phyloP scores from a whole-genome alignment of 148 eudicot genomes.

The Pharnaceum exiguum region DNA sequence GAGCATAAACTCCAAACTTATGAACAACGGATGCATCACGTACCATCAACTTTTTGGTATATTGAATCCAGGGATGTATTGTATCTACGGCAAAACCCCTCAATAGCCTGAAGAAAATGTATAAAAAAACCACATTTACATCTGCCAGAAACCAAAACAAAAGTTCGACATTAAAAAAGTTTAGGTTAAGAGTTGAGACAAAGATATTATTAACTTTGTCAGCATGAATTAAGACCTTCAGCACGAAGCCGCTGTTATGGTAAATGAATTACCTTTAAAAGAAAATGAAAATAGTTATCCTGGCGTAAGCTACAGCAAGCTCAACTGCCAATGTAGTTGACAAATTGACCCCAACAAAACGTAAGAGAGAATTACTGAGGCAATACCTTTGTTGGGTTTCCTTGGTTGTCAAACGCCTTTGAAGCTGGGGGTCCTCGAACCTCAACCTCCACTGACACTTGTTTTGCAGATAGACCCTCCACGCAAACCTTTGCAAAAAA shows the following conservation, averaged over 20 bases:
- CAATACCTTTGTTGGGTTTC: slow-evolving; percentile 88
- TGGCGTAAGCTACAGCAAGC: no score
- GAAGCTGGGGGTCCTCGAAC: slow-evolving; percentile 96
- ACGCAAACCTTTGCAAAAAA: slow-evolving; percentile 54
- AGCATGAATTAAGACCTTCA: no score
- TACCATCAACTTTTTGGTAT: slow-evolving; percentile 80
- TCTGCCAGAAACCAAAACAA: no score
- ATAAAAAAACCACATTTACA: no score
- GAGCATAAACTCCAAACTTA: background rate
- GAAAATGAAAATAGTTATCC: no score
- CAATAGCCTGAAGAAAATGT: slow-evolving; percentile 84
- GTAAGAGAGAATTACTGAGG: slow-evolving; percentile 13
- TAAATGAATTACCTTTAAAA: no score
- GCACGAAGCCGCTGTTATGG: no score
- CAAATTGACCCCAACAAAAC: background rate
- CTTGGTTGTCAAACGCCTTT: slow-evolving; percentile 84
- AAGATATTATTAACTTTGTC: no score
- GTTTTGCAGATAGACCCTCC: slow-evolving; percentile 63
- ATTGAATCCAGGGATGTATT: slow-evolving; percentile 51
- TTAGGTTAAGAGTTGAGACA: no score
- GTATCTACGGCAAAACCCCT: slow-evolving; percentile 94
- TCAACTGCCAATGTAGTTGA: background rate
- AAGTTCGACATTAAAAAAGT: no score
- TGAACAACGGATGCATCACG: slow-evolving; percentile 3
- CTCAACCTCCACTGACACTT: slow-evolving; percentile 65